Evolutionary conservation across 768 basidiomycete genomes (phyloP), one percentile per base, ranked within the genome.

Genomic region (Leccinum sublutescens): DNA sequence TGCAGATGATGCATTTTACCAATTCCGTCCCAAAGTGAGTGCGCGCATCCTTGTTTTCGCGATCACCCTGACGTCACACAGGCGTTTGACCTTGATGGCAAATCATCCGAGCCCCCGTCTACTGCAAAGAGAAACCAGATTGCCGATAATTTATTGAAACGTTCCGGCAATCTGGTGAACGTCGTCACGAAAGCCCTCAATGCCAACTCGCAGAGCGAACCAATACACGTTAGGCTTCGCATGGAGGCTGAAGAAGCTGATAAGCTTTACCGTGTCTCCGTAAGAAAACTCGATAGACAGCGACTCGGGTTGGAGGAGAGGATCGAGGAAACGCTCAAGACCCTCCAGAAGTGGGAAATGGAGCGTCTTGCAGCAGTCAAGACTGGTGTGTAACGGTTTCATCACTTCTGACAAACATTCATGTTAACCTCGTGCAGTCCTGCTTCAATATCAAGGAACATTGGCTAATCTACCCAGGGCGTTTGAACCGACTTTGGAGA

Each of bases 401-500:
- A 31, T 23, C 5, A 53, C 4, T 6, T 17, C 12, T 51, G 21
- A 17, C 17, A 27, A 33, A 7, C 27, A 3, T 43, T 33, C 4
- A 40, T 52, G 14, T 34, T 47, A 2, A 59, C 2, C 25, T 45
- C 54, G 15, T 53, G 34, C 57, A 90, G 93, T 92, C 4, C 78
- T 97, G 21, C 80, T 90, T 43, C 91, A 95, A 71, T 97, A 92
- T 69, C 92, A 95, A 63, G 89, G 86, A 45, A 92, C 89, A 9
- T 71, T 95, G 43, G 76, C 83, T 15, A 87, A 85, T 65, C 74
- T 95, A 14, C 89, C 90, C 11, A 84, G 86, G 67, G 79, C 83
- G 7, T 76, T 91, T 49, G 82, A 84, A 23, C 78, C 83, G 0
- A 82, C 88, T 2, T 71, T 86, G 31, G 87, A 90, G 64, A 84